Percentiles rank a stretch among this genome's conserved stretches.
phyloP scores from a whole-genome alignment of 768 basidiomycete species.

The Suillus weaverae region DNA sequence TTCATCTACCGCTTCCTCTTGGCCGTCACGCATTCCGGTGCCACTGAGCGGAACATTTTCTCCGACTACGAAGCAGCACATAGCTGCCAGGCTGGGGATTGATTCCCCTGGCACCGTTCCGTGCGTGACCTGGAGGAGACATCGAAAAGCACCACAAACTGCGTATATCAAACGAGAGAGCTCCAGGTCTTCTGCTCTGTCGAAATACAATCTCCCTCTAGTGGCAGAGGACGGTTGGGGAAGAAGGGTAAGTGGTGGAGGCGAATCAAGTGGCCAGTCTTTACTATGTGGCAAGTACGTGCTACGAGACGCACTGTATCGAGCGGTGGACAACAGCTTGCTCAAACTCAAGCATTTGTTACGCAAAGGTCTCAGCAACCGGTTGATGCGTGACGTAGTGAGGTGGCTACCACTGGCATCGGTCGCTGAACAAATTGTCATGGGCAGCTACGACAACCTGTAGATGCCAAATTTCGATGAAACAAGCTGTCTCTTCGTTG shows the following conservation, averaged over 20 bases:
- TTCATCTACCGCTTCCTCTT: constrained; percentile 26
- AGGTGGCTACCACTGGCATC: constrained; percentile 30
- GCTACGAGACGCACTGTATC: constrained; percentile 11
- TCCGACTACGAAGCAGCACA: constrained; percentile 52
- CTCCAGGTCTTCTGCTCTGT: constrained; percentile 39
- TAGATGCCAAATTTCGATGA: background rate
- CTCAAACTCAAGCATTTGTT: constrained; percentile 42
- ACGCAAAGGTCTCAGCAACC: constrained; percentile 48
- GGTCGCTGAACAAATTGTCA: constrained; percentile 5
- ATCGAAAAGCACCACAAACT: constrained; percentile 56
- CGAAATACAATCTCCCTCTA: constrained; percentile 31
- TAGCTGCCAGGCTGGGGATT: constrained; percentile 41
- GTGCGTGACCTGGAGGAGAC: constrained; percentile 43
- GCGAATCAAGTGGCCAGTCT: constrained; percentile 21
- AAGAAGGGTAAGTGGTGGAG: constrained; percentile 40
- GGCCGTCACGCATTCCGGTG: constrained; percentile 13
- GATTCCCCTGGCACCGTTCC: constrained; percentile 17
- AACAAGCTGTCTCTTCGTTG: background rate
- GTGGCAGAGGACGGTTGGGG: constrained; percentile 36
- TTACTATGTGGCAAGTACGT: constrained; percentile 13
- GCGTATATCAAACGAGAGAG: constrained; percentile 51
- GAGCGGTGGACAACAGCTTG: constrained; percentile 2
- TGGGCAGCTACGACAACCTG: background rate
- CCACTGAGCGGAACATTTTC: constrained; percentile 38
- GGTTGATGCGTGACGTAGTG: constrained; percentile 42